phyloP scores from a whole-genome alignment of 2,329 filamentous ascomycete genomes.

The Trichoderma afroharzianum region DNA sequence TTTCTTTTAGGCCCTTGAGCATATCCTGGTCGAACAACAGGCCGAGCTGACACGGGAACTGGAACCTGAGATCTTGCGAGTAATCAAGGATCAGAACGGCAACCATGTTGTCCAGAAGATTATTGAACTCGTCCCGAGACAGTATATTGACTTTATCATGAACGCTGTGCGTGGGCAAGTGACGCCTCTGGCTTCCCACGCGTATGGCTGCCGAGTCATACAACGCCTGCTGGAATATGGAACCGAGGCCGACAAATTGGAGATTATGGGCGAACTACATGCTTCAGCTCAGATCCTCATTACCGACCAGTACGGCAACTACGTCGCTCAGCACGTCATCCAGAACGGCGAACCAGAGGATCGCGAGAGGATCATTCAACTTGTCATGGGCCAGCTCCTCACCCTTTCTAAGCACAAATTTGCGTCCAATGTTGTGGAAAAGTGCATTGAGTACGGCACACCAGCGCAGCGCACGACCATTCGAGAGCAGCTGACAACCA shows the following conservation, averaged over 20 bases:
- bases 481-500: constrained; percentile 57
- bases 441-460: constrained; percentile 73
- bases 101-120: constrained; percentile 97
- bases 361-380: constrained; percentile 64
- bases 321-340: constrained; percentile 92
- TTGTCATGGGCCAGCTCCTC: constrained; percentile 70
- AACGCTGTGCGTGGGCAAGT: constrained; percentile 74
- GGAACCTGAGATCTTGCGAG: constrained; percentile 68
- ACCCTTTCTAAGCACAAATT: constrained; percentile 89
- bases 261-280: constrained; percentile 77
- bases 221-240: constrained; percentile 88
- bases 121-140: constrained; percentile 72
- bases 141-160: constrained; percentile 83
- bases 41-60: constrained; percentile 79
- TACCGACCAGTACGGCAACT: constrained; percentile 89
- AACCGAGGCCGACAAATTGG: constrained; percentile 64
- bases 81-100: constrained; percentile 83
- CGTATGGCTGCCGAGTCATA: constrained; percentile 88
- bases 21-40: constrained; percentile 90
- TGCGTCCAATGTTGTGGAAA: constrained; percentile 95
- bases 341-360: constrained; percentile 71
- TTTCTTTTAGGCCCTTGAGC: constrained; percentile 69
- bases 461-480: constrained; percentile 67
- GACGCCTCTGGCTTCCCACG: constrained; percentile 68
- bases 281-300: constrained; percentile 68